Base-by-base conservation (phyloP, 148 eudicot species). In the Pharnaceum exiguum region DNA sequence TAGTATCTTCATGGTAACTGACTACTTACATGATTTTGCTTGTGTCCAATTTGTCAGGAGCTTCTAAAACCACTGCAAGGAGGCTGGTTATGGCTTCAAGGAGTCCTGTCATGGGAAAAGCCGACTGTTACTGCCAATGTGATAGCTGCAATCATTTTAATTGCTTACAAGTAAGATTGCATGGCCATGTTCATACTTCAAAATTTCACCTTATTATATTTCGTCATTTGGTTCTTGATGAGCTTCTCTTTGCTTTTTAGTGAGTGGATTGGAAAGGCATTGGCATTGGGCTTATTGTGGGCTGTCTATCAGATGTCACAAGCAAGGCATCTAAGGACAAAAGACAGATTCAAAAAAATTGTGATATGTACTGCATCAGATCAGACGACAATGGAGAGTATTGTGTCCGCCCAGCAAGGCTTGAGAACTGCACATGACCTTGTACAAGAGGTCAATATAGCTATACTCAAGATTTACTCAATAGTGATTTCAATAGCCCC, bases 361-460 rank as follows among this genome's bases (percentile, higher is more conserved):
- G 81, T 82, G 5, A 77, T 93, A 22, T 71, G 61, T 60, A 83
- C 88, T 7, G 84, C 75, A 12, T 79, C 96, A 1, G 86, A 88
- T 38, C 75, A 85, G 60, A 59, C 95, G 9, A 47, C 96, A 1
- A 60, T 79, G 73, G 98, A 88, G 71, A 85, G 84, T 62, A 74
- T 93, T 19, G 90, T 93, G 4, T 85, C 94, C 0, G 95, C 96
- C 12, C 98, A 93, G 60, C 88, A 85, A n/a, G 90, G 95, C 36
- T 48, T 93, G 25, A 65, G 39, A 38, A 81, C 66, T 32, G 77
- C 73, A 25, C 81, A 82, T 26, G 90, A 85, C 5, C 31, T 81
- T 36, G 71, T 85, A 54, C 87, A 72, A 62, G 60, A 60, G 32
- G 76, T 78, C 46, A 93, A 88, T 66, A 83, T 93, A 55, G 67